Base-by-base conservation (phyloP, 2,329 filamentous ascomycete species). In the Phoma herbarum region DNA sequence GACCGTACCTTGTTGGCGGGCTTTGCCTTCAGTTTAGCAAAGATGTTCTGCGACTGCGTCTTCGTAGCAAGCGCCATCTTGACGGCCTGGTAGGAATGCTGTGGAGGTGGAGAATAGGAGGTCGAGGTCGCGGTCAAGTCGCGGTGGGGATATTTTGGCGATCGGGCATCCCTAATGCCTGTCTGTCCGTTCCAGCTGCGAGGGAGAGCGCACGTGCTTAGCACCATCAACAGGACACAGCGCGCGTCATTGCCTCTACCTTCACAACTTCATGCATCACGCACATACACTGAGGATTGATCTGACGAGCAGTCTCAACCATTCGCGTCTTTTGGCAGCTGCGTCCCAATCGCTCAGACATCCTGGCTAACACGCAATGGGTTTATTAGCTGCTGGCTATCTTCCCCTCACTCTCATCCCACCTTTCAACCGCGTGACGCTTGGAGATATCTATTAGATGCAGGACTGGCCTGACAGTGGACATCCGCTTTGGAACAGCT, bases 21-120 rank as follows among this genome's bases (percentile, higher is more conserved):
- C 84, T 97, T 97, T 58, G 88, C 86, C 85, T 96, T 97, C 77
- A 98, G 83, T 83, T 97, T 97, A 83, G 96, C 91, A 81, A 99
- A 99, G 79, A 99, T 92, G 82, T 93, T 94, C 78, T 94, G 91
- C 81, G 94, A 97, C 84, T 98, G 88, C 77, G 92, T 88, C 85
- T 98, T 99, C 52, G 91, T 90, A 76, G 95, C 95, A 62, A 83
- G 77, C 78, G 83, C 84, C 85, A 87, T 87, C 63, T 59, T 67
- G 70, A 58, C 60, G 53, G 58, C 55, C 52, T 59, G 58, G 61
- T 62, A 66, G 58, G 48, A 70, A 66, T 65, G 62, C 54, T 50
- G 41, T 54, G 54, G 59, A 51, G 43, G 62, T 57, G 64, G 52
- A 61, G 65, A 59, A 67, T 65, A 69, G 68, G 69, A 68, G 57